Base-by-base conservation (phyloP, 202 grass and related monocot species). In the Setaria italica region DNA sequence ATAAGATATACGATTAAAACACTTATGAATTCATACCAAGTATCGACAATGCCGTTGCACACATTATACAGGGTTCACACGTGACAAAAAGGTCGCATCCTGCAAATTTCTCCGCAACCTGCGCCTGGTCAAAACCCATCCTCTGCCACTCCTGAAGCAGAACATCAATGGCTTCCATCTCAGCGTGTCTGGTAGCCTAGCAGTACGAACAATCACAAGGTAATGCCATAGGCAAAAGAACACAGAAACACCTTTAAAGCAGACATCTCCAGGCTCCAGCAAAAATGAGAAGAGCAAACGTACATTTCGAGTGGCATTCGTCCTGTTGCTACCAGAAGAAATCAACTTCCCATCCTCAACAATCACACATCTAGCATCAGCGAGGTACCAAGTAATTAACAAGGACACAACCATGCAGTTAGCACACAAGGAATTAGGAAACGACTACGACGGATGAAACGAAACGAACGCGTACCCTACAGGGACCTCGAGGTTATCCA, bases 51-150 rank as follows among this genome's bases (percentile, higher is more conserved):
- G 92, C 88, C 5, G 74, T 90, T 16, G 97, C 94, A 35, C 92
- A 99, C 97, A 99, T 96, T 88, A 96, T 96, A 81, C 94, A 94
- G 12, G 94, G 97, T 60, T 99, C 97, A 62, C 93, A 96, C 9
- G 92, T 99, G 67, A 94, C 97, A 71, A 91, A 99, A 67, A 99
- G 90, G 76, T 91, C 88, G 16, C 90, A 96, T 76, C 86, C 89
- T 71, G 93, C 90, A 9, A 94, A 91, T 62, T 92, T 96, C 41
- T 96, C 85, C 0, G 71, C 93, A 7, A 96, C 87, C 70, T 91
- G 81, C 55, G 74, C 53, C 77, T 92, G 90, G 84, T 80, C 85
- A 70, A 96, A 84, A 50, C 87, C 91, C 73, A 60, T 85, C 15
- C 74, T 85, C 77, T 99, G 97, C 94, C 97, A 99, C 91, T 96